Base-by-base conservation (phyloP, 2,329 filamentous ascomycete genomes). In the Stagonosporopsis rhizophila region DNA sequence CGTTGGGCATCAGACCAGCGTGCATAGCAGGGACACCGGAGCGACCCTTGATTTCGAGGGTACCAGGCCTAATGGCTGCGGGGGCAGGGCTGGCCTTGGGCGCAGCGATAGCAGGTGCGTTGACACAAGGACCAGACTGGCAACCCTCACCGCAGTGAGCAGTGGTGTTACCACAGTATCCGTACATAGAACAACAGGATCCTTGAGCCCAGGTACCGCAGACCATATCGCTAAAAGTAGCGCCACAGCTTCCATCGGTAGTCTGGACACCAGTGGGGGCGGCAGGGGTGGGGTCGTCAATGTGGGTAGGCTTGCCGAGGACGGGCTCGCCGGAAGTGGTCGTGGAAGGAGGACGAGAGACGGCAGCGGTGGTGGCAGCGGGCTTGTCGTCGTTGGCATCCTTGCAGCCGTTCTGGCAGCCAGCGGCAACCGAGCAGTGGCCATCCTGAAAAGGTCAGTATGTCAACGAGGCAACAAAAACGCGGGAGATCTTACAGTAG, bases 11-110 rank as follows among this genome's bases (percentile, higher is more conserved):
- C 20, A 87, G 77, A 63, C 79, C 83, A 59, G 84, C 85, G 64
- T 86, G 84, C 85, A 87, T 87, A 15, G 80, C 84, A 37, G 85
- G 84, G n/a, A 87, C 85, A 61, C 85, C 85, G 48, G 83, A 83
- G 54, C 80, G 74, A 17, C 84, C 85, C 51, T 83, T 77, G 32
- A 84, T 69, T 2, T 73, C 71, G 62, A 86, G 81, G 32, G 72
- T 72, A 28, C 81, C 82, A 30, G 78, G 77, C 44, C 79, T 80
- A 14, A 76, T 65, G 52, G 78, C 78, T 14, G 69, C 73, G 28
- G 81, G 80, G 38, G 81, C 81, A 20, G 81, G 77, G 51, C 76
- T 78, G 17, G 78, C 74, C 25, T 71, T 73, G 32, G 78, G 78
- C n/a, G 77, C 77, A 27, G 77, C 61, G 4, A 67, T 67, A 6